Evolutionary conservation across 192 early-diverging fungal genomes (phyloP), one percentile per base, ranked within the genome.

Genomic region (Thoreauomyces humboldtii): DNA sequence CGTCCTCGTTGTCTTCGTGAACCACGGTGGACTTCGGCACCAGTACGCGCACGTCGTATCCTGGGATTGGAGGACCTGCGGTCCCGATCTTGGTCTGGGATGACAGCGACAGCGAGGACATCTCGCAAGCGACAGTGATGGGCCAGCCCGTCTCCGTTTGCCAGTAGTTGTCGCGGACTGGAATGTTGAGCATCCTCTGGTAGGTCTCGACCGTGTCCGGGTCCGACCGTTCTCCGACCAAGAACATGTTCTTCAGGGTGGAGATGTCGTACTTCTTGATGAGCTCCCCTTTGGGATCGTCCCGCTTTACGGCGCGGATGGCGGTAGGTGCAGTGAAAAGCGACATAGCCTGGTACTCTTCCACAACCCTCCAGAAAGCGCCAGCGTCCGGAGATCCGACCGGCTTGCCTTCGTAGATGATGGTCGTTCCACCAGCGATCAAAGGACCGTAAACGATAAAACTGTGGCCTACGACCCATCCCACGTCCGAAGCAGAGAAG

Each of bases 361-460:
- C 68, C 27, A 93, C 74, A 31, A 93, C 67, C n/a, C 89, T 69
- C 82, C 89, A 95, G 54, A 91, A 86, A 14, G 87, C 81, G 17
- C 87, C 89, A 0, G 91, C 88, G 43, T 91, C 89, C 0, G 91
- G 90, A 12, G 88, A 87, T 4, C 82, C 84, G 9, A 76, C 63
- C 12, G 93, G 93, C 70, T 92, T 93, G 34, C 92, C 92, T 59
- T 95, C 93, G 61, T 88, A 94, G 17, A 93, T 63, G 0, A 95
- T 77, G 9, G 89, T 90, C 2, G 87, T 88, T 52, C 82, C 82
- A 22, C 93, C 92, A 29, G 80, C 74, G 12, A 92, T 57, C 48
- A 95, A 72, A 25, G 92, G 93, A 0, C 85, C 92, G 56, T 93
- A 93, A 12, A 87, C 83, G 25, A 90, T 87, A 61, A 89, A 93